A percentile compares a stretch with the other conserved stretches of the same genome.
phyloP scores from a whole-genome alignment of 2,329 filamentous ascomycete species.

The Orbilia ellipsospora region DNA sequence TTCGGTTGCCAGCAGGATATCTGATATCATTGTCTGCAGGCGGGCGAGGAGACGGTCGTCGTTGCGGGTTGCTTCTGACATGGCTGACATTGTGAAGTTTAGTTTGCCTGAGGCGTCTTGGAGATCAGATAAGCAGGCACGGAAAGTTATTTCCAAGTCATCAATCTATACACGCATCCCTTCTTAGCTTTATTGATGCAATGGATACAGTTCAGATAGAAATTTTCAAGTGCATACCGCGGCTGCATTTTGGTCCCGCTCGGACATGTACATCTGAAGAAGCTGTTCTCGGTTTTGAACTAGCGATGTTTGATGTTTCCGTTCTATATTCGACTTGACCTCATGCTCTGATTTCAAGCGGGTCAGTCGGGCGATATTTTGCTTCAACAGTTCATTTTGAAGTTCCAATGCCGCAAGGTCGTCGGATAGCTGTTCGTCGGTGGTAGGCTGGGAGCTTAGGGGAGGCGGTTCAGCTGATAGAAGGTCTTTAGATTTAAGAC shows the following conservation, averaged over 20 bases:
- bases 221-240: slow-evolving; percentile 20
- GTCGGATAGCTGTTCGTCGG: slow-evolving; percentile 23
- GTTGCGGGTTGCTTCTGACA: slow-evolving; percentile 43
- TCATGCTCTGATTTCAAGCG: slow-evolving; percentile 37
- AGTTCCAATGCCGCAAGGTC: slow-evolving; percentile 37
- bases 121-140: slow-evolving; percentile 29
- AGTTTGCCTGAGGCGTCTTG: slow-evolving; percentile 44
- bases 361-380: slow-evolving; percentile 26
- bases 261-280: slow-evolving; percentile 42
- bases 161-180: slow-evolving; percentile 22
- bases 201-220: background rate
- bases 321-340: slow-evolving; percentile 29
- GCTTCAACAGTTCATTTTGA: slow-evolving; percentile 43
- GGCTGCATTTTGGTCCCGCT: slow-evolving; percentile 44
- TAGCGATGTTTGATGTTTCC: slow-evolving; percentile 20
- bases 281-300: slow-evolving; percentile 38
- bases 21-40: slow-evolving; percentile 40
- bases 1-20: slow-evolving; percentile 44
- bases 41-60: slow-evolving; percentile 51
- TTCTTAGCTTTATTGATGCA: no score
- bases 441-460: slow-evolving; percentile 19
- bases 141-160: slow-evolving; percentile 43
- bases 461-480: slow-evolving; percentile 20
- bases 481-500: slow-evolving; percentile 34
- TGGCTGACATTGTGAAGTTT: slow-evolving; percentile 47